These are phyloP conservation scores for Talaromyces sp. DNA, from an alignment of 2,329 filamentous ascomycete genomes.

Conservation along the genomic window DNA sequence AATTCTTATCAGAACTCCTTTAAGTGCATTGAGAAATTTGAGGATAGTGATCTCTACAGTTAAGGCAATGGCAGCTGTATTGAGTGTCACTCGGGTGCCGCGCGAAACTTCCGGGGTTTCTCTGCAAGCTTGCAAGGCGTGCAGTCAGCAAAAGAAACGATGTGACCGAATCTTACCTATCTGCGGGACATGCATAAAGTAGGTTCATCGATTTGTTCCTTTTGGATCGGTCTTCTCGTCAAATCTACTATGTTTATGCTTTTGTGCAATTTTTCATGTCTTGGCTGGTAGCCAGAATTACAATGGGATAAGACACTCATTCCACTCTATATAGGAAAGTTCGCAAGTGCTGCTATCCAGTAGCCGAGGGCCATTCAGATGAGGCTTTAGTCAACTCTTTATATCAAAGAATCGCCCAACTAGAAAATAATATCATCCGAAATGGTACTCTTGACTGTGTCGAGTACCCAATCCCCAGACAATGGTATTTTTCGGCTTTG, in stretches of 20 bases:
- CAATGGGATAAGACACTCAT: background rate
- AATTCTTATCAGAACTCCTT: background rate
- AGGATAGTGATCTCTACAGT: background rate
- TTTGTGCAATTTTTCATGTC: background rate
- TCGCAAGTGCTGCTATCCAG: constrained; percentile 14
- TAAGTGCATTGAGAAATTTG: background rate
- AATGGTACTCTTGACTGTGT: background rate
- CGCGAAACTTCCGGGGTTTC: background rate
- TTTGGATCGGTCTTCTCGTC: background rate
- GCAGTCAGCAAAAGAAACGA: constrained; percentile 16
- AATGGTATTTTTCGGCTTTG: constrained; percentile 12
- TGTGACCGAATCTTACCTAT: constrained; percentile 12
- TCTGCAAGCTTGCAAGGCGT: constrained; percentile 11
- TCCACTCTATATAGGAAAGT: constrained; percentile 6
- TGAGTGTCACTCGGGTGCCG: background rate
- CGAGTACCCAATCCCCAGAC: constrained; percentile 7
- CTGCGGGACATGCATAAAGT: constrained; percentile 13
- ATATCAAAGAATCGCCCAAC: constrained; percentile 13
- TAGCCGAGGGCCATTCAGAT: background rate
- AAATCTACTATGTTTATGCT: background rate
- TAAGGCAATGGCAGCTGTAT: background rate
- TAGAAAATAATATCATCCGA: constrained; percentile 2
- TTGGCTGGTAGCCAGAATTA: background rate
- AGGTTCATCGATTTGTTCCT: background rate
- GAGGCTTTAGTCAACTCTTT: constrained; percentile 12